Evolutionary conservation across 148 eudicot species (phyloP), one percentile per base, ranked within the genome.

Genomic region (Oxyria digyna): DNA sequence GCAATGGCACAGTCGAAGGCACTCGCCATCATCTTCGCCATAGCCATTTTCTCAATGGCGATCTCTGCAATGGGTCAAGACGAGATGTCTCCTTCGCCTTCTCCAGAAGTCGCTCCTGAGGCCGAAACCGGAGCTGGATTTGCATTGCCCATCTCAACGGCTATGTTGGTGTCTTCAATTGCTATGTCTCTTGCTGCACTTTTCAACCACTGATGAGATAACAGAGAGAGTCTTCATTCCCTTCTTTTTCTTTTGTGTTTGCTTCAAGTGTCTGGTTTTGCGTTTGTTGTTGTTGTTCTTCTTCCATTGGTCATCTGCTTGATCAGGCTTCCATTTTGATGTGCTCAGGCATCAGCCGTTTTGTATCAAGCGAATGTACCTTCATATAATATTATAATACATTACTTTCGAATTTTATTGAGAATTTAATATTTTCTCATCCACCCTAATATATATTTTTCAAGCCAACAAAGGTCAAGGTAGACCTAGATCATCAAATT

Each of bases 1-100:
- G n/a, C 38, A 59, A 59, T 59, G 65, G 65, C 65, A 29, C 65
- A 59, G 18, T 13, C 29, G 20, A 59, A 59, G 65, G 8, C 65
- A 5, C 6, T 59, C 38, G 65, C 65, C 31, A 59, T 59, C 18
- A 26, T 59, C 65, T 59, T 59, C 1, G 65, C 65, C 65, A 59
- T 59, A 1, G 18, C 37, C 37, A 6, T 6, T 33, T 59, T 59
- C 38, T 59, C 65, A 37, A 14, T 29, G 37, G 65, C 65, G 5
- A 59, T 29, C 65, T 59, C 65, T 0, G 65, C 65, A 37, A 29
- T 59, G 37, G 38, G 3, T 20, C 65, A 29, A 31, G 65, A 31
- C 13, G 65, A 29, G 18, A 5, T 26, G 18, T 37, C 65, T 14
- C 65, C 65, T 59, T 18, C 52, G 11, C 52, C 52, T 46, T 46